Conservation (phyloP, 116 monocot genomes). For the Trichopus zeylanicus region DNA sequence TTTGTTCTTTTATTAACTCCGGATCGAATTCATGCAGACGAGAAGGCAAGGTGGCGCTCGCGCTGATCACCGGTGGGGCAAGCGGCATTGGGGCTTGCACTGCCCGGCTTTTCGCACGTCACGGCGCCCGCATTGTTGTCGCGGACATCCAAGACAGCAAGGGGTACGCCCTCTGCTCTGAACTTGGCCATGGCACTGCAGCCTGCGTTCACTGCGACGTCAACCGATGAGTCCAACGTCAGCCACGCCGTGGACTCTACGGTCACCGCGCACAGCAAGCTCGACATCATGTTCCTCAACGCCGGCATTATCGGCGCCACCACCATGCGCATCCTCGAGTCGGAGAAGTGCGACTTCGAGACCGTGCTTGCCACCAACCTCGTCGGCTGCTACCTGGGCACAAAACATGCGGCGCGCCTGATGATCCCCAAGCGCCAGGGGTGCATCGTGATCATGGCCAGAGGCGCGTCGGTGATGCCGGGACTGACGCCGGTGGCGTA, state of each 20-base stretch:
- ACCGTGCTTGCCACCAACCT: conserved; percentile 22
- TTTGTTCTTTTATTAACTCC: too few species aligned
- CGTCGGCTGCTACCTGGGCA: conserved; percentile 21
- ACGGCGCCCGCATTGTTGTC: conserved; percentile 34
- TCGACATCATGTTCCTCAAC: conserved; percentile 77
- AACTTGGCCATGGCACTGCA: conserved; percentile 22
- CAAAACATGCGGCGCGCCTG: conserved; percentile 52
- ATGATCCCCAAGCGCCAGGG: conserved; percentile 29
- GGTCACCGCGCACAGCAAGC: conserved; percentile 24
- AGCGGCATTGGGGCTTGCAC: conserved; percentile 29
- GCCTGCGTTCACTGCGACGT: conserved; percentile 57
- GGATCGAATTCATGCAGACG: too few species aligned
- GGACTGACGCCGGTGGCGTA: conserved; percentile 19
- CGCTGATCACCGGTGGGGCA: conserved; percentile 39
- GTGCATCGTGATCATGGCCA: conserved; percentile 26
- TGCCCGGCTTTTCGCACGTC: conserved; percentile 27
- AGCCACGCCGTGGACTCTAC: conserved; percentile 37
- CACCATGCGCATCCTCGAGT: background rate
- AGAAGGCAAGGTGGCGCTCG: conserved; percentile 40
- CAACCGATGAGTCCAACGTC: conserved; percentile 34
- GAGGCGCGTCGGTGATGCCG: conserved; percentile 17
- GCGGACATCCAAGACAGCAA: conserved; percentile 44
- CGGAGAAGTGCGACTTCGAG: conserved; percentile 20
- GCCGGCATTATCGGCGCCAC: conserved; percentile 25
- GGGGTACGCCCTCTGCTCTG: conserved; percentile 24